Base-by-base conservation (phyloP, 768 basidiomycete genomes). In the Strobilomyces dryophilus region DNA sequence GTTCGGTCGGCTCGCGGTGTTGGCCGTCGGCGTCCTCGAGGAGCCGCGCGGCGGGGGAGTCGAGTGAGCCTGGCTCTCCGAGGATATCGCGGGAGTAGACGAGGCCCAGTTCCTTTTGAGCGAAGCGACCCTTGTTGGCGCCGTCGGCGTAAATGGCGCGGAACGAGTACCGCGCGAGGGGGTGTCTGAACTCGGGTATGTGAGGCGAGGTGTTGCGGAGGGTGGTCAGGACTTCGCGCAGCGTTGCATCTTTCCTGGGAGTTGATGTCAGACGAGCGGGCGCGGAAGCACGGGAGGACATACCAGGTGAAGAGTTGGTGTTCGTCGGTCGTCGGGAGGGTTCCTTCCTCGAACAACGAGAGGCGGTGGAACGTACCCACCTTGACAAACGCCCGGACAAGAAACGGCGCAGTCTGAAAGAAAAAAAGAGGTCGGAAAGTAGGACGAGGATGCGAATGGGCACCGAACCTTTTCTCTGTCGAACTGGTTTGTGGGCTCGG, bases 1-100 rank as follows among this genome's bases (percentile, higher is more conserved):
- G 71, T 41, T 81, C 79, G 2, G 67, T 73, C 2, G 37, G 63
- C 39, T 59, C 65, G 37, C 60, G 61, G 9, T 61, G 64, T 54
- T 77, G 72, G 5, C 60, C 55, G 17, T 70, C 70, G 0, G 59
- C 52, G 54, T 84, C 84, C 42, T 82, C 79, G 20, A 83, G 69
- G 3, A 90, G 75, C 3, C 85, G 78, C 0, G 84, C 77, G 0
- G 87, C 86, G 7, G 81, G 73, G 14, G 66, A 67, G 37, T 77
- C 74, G 20, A 87, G 66, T 1, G 83, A 69, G 32, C 88, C 88
- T 4, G 87, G 85, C 66, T 90, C 89, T 45, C 89, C 89, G 3
- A 90, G 79, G 57, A 92, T 87, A 70, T 92, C 91, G 56, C 89
- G 84, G 41, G 89, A 88, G 68, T 89, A 87, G 36, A 92, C 85